Evolutionary conservation across 495 filamentous ascomycete genomes (phyloP).

Genomic region (Hyaloscypha variabilis): DNA sequence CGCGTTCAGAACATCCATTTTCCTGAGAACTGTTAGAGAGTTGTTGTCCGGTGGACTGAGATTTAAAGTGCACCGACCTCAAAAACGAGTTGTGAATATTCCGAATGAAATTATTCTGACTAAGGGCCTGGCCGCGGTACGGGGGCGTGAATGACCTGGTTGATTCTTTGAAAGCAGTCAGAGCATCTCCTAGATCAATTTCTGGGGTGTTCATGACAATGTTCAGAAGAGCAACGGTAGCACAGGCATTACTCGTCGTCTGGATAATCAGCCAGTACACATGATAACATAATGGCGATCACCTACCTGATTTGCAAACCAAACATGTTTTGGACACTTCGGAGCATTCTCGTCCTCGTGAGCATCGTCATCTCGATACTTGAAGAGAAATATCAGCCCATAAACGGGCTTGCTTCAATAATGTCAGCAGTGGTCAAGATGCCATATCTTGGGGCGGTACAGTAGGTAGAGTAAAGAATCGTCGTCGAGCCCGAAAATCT

Average conservation of each 20-base stretch:
- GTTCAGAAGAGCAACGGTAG: conserved; percentile 84
- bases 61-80: conserved; percentile 51
- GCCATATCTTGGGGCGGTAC: conserved; percentile 39
- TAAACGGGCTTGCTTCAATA: conserved; percentile 66
- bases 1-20: conserved; percentile 76
- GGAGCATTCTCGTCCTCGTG: conserved; percentile 51
- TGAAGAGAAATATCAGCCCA: conserved; percentile 83
- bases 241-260: conserved; percentile 83
- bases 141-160: conserved; percentile 69
- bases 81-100: conserved; percentile 85
- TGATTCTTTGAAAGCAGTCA: conserved; percentile 70
- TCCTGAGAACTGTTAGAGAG: conserved; percentile 42
- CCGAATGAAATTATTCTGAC: conserved; percentile 75
- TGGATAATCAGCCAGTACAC: conserved; percentile 34
- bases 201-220: conserved; percentile 81
- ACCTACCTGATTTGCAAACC: conserved; percentile 91
- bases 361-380: conserved; percentile 60
- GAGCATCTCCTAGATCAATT: conserved; percentile 65
- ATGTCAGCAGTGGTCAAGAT: not conserved
- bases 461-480: conserved; percentile 65
- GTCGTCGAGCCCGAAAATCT: conserved; percentile 76
- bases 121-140: conserved; percentile 73
- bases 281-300: not conserved
- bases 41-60: no score
- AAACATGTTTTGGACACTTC: conserved; percentile 69